phyloP scores from a whole-genome alignment of 257 asterid species.

The Solanum pennellii region DNA sequence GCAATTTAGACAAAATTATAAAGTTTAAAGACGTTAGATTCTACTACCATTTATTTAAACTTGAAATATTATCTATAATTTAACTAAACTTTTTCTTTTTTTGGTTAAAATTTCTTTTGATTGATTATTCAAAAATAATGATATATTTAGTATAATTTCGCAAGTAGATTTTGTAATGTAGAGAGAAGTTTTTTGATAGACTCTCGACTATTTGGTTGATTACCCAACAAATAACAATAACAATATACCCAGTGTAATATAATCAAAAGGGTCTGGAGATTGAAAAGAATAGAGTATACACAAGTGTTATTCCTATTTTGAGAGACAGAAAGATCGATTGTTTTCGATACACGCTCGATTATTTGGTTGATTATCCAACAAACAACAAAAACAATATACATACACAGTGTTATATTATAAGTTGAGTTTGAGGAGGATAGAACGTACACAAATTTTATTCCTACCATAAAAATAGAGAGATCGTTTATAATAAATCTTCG shows the following conservation, averaged over 20 bases:
- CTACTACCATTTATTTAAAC: background rate
- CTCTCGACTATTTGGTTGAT: background rate
- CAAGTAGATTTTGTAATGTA: background rate
- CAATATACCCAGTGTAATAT: background rate
- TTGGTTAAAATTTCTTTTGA: background rate
- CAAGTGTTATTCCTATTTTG: background rate
- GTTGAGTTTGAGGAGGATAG: background rate
- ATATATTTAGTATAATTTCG: background rate
- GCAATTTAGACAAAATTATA: background rate
- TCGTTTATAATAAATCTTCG: background rate
- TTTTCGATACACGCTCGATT: background rate
- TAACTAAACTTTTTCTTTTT: background rate
- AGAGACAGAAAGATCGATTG: background rate
- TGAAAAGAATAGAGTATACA: background rate
- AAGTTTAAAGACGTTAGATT: background rate
- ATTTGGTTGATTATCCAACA: background rate
- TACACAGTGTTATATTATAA: background rate
- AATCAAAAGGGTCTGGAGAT: accelerated
- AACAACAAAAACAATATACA: too few relatives aligned
- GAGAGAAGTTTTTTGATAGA: background rate
- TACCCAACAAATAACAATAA: background rate
- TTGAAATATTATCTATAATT: background rate
- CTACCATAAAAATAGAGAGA: background rate
- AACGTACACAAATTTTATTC: background rate
- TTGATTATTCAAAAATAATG: background rate